These are phyloP conservation scores for Bodo saltans DNA, from an alignment of 78 protist genomes.

Conservation along the genomic window DNA sequence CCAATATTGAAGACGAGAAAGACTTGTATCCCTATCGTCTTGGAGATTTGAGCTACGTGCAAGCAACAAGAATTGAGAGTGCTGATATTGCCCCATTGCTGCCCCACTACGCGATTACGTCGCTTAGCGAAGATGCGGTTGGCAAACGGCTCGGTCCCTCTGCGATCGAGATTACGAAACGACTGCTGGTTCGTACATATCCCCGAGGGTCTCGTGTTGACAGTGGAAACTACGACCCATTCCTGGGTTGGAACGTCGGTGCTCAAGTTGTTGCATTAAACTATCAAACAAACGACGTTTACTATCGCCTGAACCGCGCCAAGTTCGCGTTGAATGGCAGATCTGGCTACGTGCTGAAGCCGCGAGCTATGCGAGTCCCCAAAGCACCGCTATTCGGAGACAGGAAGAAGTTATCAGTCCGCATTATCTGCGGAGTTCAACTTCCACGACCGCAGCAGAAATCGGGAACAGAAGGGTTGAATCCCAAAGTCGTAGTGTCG, in stretches of 20 bases:
- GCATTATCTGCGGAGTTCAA: slow-evolving; percentile 7
- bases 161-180: not conserved
- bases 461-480: slow-evolving; percentile 28
- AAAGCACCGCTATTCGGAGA: not conserved
- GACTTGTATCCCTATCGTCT: not conserved
- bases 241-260: slow-evolving; percentile 18
- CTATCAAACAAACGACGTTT: slow-evolving; percentile 37
- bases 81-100: not conserved
- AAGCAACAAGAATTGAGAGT: not conserved
- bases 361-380: not conserved
- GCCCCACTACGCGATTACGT: not conserved
- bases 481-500: slow-evolving; percentile 38
- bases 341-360: slow-evolving; percentile 43
- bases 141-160: not conserved
- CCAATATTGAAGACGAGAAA: not conserved
- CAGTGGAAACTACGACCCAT: slow-evolving; percentile 12
- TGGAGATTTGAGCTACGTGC: not conserved
- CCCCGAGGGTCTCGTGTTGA: slow-evolving; percentile 28
- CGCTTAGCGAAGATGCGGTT: not conserved
- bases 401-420: not conserved
- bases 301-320: slow-evolving; percentile 13
- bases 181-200: slow-evolving; percentile 17
- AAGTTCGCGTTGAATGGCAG: slow-evolving; percentile 17
- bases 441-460: slow-evolving; percentile 14
- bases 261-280: slow-evolving; percentile 45